Base-by-base conservation (phyloP, 805 yeast genomes). In the Torulaspora franciscae region DNA sequence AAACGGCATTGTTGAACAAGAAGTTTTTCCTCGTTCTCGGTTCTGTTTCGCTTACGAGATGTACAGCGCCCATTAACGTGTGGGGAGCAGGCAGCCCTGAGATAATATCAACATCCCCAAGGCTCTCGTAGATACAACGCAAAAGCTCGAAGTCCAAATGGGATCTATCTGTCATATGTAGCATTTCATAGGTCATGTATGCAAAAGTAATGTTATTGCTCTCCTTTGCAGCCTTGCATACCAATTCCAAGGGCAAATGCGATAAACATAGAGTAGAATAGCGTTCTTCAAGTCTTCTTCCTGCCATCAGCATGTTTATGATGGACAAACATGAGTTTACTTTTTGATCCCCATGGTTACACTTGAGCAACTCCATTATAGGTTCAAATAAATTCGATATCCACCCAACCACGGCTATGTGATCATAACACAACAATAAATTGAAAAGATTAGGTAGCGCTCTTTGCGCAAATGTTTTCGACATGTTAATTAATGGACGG, bases 81-180 rank as follows among this genome's bases (percentile, higher is more conserved):
- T 83, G 75, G 15, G 72, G 68, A 10, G 75, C 73, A 0, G 90
- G 87, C 7, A 85, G 62, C 0, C 95, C 95, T 51, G 73, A 72
- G 4, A 76, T 58, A 32, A 85, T 62, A 58, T 88, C 95, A 2
- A 70, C 66, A 45, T 83, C 88, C 40, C 75, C 79, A 3, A 88
- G 67, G 0, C 71, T 58, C 4, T 69, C 66, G 58, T 81, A 85
- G 1, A 83, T 67, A 0, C 46, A 35, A 3, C 63, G 27, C 9
- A 70, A 40, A 3, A 43, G 34, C 2, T 23, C 13, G 2, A 52
- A 40, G 11, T 55, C 59, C 5, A 45, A 15, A 1, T 25, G 45
- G 13, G 15, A 29, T 37, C 9, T n/a, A 14, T 35, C 7, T n/a
- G 27, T 23, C 48, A 50, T 45, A 29, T 34, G 36, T 6, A 55